A percentile compares a stretch with the other conserved stretches of the same genome.
Conservation (phyloP, 2,329 filamentous ascomycete species). For the Pseudocercospora fuligena region DNA sequence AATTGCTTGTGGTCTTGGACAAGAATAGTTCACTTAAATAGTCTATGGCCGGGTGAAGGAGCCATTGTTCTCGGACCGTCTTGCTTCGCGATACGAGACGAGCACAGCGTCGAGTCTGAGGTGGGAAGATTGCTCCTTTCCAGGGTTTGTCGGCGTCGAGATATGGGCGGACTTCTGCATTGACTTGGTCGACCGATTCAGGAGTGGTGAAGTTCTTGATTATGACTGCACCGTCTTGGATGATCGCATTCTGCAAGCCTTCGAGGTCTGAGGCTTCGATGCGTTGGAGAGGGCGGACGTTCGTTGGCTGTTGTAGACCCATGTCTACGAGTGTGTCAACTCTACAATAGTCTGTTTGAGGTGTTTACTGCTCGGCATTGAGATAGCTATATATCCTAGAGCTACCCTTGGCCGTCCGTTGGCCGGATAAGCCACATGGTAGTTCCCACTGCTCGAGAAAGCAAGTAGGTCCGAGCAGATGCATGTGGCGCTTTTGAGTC, state of each 20-base stretch:
- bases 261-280: background rate
- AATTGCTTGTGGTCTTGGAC: background rate
- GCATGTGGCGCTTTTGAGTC: too few species aligned
- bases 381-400: background rate
- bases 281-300: background rate
- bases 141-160: slow-evolving; percentile 2
- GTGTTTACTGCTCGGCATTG: background rate
- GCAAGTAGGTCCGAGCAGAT: too few species aligned
- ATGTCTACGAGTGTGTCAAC: background rate
- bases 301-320: background rate
- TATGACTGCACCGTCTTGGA: slow-evolving; percentile 3
- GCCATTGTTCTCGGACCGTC: background rate
- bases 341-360: too few species aligned
- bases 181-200: slow-evolving; percentile 5
- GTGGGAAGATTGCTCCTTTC: slow-evolving; percentile 11
- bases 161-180: background rate
- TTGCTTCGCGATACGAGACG: slow-evolving; percentile 4
- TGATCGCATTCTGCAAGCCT: background rate
- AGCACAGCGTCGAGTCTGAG: background rate
- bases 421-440: background rate
- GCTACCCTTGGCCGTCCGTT: background rate
- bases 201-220: slow-evolving; percentile 10
- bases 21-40: background rate
- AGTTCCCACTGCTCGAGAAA: too few species aligned
- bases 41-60: background rate